Conservation (phyloP, 208 protist genomes). For the Tritrichomonas musculus region DNA sequence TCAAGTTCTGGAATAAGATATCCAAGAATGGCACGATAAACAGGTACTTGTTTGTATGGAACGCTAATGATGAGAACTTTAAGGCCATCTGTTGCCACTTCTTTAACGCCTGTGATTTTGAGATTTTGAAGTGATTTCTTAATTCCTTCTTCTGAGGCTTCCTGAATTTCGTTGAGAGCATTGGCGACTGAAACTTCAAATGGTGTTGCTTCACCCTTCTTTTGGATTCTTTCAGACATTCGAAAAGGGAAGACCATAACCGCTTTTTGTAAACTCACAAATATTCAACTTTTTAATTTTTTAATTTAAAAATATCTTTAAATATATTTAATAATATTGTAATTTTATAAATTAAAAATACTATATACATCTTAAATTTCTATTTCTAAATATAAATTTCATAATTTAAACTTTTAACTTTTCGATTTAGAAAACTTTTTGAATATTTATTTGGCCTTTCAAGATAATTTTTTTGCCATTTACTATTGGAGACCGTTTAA, state of each 20-base stretch:
- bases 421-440: too few relatives aligned
- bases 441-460: too few relatives aligned
- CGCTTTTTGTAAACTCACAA: not conserved
- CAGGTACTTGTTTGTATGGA: slow-evolving; percentile 14
- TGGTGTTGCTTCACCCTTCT: not conserved
- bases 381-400: not conserved
- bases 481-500: too few relatives aligned
- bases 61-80: not conserved
- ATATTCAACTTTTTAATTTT: not conserved
- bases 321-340: not conserved
- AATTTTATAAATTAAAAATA: not conserved
- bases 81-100: not conserved
- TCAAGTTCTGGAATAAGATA: not conserved
- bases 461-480: too few relatives aligned
- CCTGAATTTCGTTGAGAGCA: not conserved
- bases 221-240: not conserved
- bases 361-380: not conserved
- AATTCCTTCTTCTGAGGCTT: not conserved
- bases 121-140: not conserved
- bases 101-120: not conserved
- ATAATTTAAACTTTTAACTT: too few relatives aligned
- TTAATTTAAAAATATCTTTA: not conserved
- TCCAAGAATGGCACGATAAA: not conserved
- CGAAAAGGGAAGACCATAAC: not conserved
- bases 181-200: not conserved